phyloP scores from a whole-genome alignment of 192 early-diverging fungal species.

The Mortierella antarctica region DNA sequence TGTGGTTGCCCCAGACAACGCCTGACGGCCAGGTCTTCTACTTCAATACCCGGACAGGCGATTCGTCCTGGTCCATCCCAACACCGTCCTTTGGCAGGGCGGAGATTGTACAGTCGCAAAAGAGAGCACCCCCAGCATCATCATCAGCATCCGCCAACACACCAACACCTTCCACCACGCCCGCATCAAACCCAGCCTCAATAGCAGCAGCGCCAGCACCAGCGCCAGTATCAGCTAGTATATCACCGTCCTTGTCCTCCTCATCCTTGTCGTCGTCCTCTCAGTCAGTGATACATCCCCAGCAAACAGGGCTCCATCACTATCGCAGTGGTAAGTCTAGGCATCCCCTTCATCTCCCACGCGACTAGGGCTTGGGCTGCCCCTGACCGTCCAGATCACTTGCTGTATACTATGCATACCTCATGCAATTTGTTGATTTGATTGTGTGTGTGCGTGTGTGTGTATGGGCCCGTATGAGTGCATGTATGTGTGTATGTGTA shows the following conservation, averaged over 20 bases:
- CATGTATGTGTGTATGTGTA: no score
- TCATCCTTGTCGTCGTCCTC: no score
- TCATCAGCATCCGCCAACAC: not conserved
- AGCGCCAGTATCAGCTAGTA: no score
- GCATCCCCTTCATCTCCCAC: no score
- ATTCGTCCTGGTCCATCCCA: slow-evolving; percentile 61
- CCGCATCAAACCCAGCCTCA: not conserved
- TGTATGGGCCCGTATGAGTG: no score
- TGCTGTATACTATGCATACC: no score
- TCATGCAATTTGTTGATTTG: no score
- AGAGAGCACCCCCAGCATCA: not conserved
- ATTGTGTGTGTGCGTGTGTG: no score
- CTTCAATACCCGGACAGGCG: slow-evolving; percentile 62
- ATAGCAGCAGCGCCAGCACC: slow-evolving; percentile 1
- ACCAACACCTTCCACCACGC: not conserved
- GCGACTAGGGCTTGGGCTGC: no score
- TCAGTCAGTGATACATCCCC: no score
- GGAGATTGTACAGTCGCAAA: not conserved
- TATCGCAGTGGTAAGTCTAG: slow-evolving; percentile 2
- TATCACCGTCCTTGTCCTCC: no score
- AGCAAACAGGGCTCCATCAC: not conserved
- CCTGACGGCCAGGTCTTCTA: slow-evolving; percentile 60
- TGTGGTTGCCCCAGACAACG: slow-evolving; percentile 53
- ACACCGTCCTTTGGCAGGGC: slow-evolving; percentile 11
- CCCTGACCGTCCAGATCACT: no score